Evolutionary conservation across 345 rosid species (phyloP).

Genomic region (Citrus glauca): DNA sequence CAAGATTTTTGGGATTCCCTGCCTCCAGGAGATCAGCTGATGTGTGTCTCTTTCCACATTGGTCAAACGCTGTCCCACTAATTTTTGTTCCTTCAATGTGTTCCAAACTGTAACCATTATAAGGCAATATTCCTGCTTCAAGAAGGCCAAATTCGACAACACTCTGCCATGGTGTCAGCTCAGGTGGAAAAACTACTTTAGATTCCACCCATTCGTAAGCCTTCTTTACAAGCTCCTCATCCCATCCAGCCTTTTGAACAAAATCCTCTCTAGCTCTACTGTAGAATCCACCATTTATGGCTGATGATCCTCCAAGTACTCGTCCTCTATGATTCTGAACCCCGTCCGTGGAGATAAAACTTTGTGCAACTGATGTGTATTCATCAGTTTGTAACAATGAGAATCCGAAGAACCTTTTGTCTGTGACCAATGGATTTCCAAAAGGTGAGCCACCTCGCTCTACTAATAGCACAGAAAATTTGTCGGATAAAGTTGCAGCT

Average conservation of each 20-base stretch:
- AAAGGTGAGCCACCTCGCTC: constrained; percentile 74
- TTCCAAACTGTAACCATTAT: constrained; percentile 60
- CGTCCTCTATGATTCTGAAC: constrained; percentile 48
- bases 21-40: constrained; percentile 67
- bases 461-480: constrained; percentile 53
- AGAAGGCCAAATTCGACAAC: constrained; percentile 61
- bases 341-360: constrained; percentile 56
- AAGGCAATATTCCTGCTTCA: constrained; percentile 71
- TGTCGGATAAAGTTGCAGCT: constrained; percentile 63
- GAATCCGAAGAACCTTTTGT: constrained; percentile 45
- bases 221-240: constrained; percentile 47
- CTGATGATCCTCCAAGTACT: constrained; percentile 69
- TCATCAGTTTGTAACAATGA: constrained; percentile 55
- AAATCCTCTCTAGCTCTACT: constrained; percentile 63
- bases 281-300: constrained; percentile 71
- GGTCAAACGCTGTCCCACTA: constrained; percentile 62
- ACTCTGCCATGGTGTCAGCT: constrained; percentile 64
- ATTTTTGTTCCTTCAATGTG: constrained; percentile 75
- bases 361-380: constrained; percentile 55
- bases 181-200: constrained; percentile 50
- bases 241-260: constrained; percentile 55
- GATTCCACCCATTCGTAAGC: constrained; percentile 77
- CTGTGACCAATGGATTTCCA: constrained; percentile 48
- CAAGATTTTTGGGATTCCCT: constrained; percentile 42
- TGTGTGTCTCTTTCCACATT: constrained; percentile 52